Evolutionary conservation across 176 grass and related monocot genomes (phyloP), one percentile per base, ranked within the genome.

Genomic region (Bolboschoenus planiculmis): DNA sequence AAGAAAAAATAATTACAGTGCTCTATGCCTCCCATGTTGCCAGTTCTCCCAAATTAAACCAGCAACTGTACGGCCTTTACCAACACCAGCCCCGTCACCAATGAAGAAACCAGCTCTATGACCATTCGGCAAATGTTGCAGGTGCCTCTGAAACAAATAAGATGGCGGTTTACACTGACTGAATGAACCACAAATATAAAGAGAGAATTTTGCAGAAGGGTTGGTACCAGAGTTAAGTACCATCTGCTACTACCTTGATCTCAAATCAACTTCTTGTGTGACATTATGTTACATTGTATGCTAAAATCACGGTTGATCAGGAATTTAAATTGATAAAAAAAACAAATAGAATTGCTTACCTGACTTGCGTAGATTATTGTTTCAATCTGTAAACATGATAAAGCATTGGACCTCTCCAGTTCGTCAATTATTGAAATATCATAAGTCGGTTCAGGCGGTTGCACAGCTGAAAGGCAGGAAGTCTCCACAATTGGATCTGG

Each of bases 41-140:
- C 96, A 99, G 88, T 93, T 95, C 88, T 99, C 96, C 96, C 92
- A 95, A 36, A 95, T 93, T 89, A 99, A 93, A 56, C 96, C 96
- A 81, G 96, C 96, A 91, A 99, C 92, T 62, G 96, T 99, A 81
- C 96, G 90, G 13, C 96, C 96, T 85, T 99, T 99, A 90, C 96
- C 96, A 87, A 99, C 92, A 86, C 96, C 96, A 86, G 96, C 96
- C 50, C 96, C 96, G 51, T 99, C 96, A 84, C 96, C 96, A 84
- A 99, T 82, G 81, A 99, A 99, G 86, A 98, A 99, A 57, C 96
- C 96, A 84, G 92, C 92, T 88, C 96, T 99, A 81, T 90, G 79
- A 84, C 92, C 91, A 86, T 86, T 87, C 79, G 87, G 89, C 65
- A 99, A 88, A 95, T 99, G 93, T 71, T 99, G 81, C 83, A 84